These are phyloP conservation scores for Irpex sp. DNA, from an alignment of 1,284 basidiomycete species.

Conservation along the genomic window DNA sequence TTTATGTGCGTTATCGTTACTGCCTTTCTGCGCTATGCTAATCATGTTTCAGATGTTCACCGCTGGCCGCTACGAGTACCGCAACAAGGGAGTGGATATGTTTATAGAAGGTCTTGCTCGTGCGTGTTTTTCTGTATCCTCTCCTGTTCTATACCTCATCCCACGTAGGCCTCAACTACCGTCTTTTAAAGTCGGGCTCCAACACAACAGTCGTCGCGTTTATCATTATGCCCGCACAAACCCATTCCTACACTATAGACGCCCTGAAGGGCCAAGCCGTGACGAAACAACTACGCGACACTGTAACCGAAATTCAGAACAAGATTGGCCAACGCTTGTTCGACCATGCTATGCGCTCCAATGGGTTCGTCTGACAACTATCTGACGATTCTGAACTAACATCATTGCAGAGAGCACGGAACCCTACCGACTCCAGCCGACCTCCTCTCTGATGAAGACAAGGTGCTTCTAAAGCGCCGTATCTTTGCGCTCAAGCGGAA, in stretches of 20 bases:
- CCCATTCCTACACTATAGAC: constrained; percentile 97
- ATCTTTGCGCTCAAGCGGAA: constrained; percentile 97
- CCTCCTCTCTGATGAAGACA: constrained; percentile 92
- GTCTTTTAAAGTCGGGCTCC: constrained; percentile 84
- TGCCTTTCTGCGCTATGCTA: constrained; percentile 9
- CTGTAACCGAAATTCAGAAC: constrained; percentile 94
- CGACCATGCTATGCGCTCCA: constrained; percentile 93
- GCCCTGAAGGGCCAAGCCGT: constrained; percentile 98
- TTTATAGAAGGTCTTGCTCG: constrained; percentile 97
- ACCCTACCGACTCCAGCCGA: constrained; percentile 80
- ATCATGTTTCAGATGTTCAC: constrained; percentile 83
- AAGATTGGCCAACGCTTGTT: constrained; percentile 93
- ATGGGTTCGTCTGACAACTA: constrained; percentile 65
- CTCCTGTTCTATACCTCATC: constrained; percentile 1
- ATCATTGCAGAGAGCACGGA: constrained; percentile 70
- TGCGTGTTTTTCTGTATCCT: constrained; percentile 34
- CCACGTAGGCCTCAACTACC: constrained; percentile 80
- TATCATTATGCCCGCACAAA: constrained; percentile 98
- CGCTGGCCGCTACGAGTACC: constrained; percentile 98
- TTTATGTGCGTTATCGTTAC: constrained; percentile 72
- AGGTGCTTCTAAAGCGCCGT: constrained; percentile 94
- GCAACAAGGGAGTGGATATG: constrained; percentile 99
- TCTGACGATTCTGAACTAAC: constrained; percentile 7
- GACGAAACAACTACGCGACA: constrained; percentile 95
- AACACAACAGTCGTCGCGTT: constrained; percentile 94